Evolutionary conservation across 2,329 filamentous ascomycete genomes (phyloP), one percentile per base, ranked within the genome.

Genomic region (Claviceps sp.): DNA sequence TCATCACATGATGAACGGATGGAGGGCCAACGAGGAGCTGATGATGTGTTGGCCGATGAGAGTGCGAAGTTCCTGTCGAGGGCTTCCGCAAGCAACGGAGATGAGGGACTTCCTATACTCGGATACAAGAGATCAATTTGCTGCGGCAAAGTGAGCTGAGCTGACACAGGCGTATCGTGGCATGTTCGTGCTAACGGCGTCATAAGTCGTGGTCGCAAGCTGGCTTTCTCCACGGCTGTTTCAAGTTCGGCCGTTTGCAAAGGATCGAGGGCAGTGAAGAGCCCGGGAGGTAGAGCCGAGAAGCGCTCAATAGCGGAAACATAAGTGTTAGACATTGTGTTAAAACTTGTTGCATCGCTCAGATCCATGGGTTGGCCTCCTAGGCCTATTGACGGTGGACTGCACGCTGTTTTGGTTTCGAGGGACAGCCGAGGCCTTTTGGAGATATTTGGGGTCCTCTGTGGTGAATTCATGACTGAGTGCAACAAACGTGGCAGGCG

Each of bases 321-420:
- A 60, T 84, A 84, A 55, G 79, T 76, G 65, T 84, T 84, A 51
- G 79, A 81, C 41, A 84, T 72, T 2, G 81, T 84, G 65, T 84
- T 84, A 67, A 82, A 82, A 22, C 78, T 70, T 1, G 81, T 84
- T 3, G 79, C 78, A 37, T 80, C 81, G 53, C 71, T 75, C 34
- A 77, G 75, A 58, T 82, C 74, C 41, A 77, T 58, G 41, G 60
- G 52, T 51, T 63, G 64, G 47, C 60, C 61, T 54, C 62, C 59
- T 16, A 59, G 56, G 22, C 70, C 63, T 51, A 66, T 70, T 51
- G 67, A 62, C 42, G 59, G 60, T 3, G 70, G 61, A 37, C 64
- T 65, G 52, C 65, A 62, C 34, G 69, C 62, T 24, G 74, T 67
- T 59, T 75, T 76, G 59, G 72, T 79, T 61, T 78, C 73, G 58